A percentile compares a stretch with the other conserved stretches of the same genome.
These are phyloP conservation scores for Trichosanthes truncata DNA, from an alignment of 306 rosid species.

Conservation along the genomic window DNA sequence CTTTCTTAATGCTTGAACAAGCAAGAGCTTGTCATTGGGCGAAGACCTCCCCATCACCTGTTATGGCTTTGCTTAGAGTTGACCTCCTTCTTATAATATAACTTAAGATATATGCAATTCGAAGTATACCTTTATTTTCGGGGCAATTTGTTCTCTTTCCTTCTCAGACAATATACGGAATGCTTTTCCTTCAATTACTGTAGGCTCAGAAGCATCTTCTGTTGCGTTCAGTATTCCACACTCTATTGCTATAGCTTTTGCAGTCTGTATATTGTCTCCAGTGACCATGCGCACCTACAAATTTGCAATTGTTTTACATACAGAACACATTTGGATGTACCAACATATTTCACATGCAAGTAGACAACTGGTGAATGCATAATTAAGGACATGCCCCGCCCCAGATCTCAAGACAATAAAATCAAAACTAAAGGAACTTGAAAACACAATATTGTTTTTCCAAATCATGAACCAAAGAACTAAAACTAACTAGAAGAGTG, in stretches of 20 bases:
- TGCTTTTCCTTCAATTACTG: constrained; percentile 72
- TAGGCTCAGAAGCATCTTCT: constrained; percentile 69
- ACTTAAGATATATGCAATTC: constrained; percentile 4
- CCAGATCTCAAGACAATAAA: neutral
- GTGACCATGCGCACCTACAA: constrained; percentile 96
- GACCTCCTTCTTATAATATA: neutral
- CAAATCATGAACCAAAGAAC: neutral
- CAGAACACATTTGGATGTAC: neutral
- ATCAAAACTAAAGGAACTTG: neutral
- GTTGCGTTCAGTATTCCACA: constrained; percentile 75
- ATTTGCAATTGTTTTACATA: constrained; percentile 13
- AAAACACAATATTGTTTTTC: neutral
- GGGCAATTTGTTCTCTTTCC: constrained; percentile 69
- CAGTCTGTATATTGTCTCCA: constrained; percentile 91
- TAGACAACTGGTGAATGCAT: neutral
- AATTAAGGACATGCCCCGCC: neutral
- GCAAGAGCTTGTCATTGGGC: constrained; percentile 96
- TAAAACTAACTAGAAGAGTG: neutral
- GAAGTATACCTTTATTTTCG: constrained; percentile 48
- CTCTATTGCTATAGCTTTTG: constrained; percentile 91
- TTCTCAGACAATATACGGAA: constrained; percentile 68
- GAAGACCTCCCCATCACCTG: constrained; percentile 99
- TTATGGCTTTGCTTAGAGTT: constrained; percentile 11
- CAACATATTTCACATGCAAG: neutral
- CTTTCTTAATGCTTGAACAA: constrained; percentile 92